Evolutionary conservation across 2,329 filamentous ascomycete species (phyloP).

Genomic region (Penicillium sclerotiorum): DNA sequence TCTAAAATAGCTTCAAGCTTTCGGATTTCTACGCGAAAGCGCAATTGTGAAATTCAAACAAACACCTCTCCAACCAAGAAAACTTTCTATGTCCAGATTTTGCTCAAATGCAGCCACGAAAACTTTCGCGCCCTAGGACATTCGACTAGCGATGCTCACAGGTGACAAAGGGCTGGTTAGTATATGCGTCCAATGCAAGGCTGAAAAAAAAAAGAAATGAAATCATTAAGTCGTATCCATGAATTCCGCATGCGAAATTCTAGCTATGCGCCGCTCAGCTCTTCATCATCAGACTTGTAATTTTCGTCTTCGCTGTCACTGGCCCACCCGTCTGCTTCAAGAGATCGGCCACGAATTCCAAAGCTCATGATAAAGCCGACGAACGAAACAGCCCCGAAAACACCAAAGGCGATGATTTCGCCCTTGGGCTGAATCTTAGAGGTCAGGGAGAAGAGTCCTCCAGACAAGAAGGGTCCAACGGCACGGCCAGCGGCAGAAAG

Average conservation of each 20-base stretch:
- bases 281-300: conserved; percentile 52
- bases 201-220: conserved; percentile 8
- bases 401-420: conserved; percentile 79
- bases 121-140: too few species aligned
- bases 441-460: conserved; percentile 80
- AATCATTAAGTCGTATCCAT: not conserved
- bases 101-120: too few species aligned
- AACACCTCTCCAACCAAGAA: too few species aligned
- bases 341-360: conserved; percentile 67
- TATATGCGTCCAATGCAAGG: conserved; percentile 19
- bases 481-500: conserved; percentile 88
- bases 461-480: conserved; percentile 84
- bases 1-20: not conserved
- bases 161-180: not conserved
- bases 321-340: conserved; percentile 62
- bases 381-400: conserved; percentile 82
- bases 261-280: conserved; percentile 15
- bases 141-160: too few species aligned
- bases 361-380: conserved; percentile 79
- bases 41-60: not conserved
- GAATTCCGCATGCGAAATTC: not conserved
- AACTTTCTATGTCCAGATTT: too few species aligned
- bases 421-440: conserved; percentile 75
- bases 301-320: conserved; percentile 44
- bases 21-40: too few species aligned